Conservation (phyloP, 2,329 filamentous ascomycete genomes). For the Calonectria naviculata region DNA sequence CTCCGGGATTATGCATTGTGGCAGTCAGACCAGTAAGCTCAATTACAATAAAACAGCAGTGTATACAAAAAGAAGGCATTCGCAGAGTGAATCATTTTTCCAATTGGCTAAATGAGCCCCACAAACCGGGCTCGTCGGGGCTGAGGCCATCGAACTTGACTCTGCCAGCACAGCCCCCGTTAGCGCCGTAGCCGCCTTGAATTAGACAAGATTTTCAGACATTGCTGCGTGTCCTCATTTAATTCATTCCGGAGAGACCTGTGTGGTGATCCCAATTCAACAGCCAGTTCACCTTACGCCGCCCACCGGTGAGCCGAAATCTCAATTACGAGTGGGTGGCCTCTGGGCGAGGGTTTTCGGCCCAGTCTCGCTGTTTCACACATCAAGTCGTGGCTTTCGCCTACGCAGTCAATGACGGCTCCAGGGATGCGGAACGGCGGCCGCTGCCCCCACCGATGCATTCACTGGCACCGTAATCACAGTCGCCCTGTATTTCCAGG, state of each 20-base stretch:
- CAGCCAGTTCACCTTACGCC: too few species aligned
- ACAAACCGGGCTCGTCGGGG: neutral
- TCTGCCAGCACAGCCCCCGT: neutral
- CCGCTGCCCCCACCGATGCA: neutral
- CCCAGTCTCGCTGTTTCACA: neutral
- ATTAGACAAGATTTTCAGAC: neutral
- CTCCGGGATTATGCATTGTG: too few species aligned
- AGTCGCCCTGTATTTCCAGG: neutral
- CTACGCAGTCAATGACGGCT: neutral
- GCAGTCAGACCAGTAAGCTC: too few species aligned
- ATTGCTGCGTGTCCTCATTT: neutral
- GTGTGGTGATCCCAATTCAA: neutral
- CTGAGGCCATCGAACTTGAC: neutral
- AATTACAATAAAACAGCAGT: neutral
- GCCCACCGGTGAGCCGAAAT: too few species aligned
- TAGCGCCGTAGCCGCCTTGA: neutral
- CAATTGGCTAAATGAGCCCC: neutral
- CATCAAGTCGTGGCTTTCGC: neutral
- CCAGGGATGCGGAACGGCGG: neutral
- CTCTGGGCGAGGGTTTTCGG: neutral
- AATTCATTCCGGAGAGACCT: neutral
- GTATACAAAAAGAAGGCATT: neutral
- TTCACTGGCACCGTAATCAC: neutral
- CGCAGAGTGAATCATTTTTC: neutral
- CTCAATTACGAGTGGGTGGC: neutral